Base-by-base conservation (phyloP, 2,329 filamentous ascomycete species). In the Aureobasidium sp. region DNA sequence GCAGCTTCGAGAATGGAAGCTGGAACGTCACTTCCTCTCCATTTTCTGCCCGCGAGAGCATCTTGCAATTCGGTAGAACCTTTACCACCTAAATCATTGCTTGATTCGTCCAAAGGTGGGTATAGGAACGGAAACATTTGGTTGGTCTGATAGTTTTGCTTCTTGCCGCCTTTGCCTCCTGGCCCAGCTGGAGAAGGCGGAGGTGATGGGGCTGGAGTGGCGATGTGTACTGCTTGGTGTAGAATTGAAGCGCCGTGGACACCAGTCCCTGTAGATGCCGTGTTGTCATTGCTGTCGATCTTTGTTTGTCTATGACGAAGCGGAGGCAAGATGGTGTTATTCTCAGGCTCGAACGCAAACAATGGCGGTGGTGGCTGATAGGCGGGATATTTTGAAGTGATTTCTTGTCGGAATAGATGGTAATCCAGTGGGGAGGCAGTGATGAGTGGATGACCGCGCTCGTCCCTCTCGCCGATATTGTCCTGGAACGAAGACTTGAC, bases 111-210 rank as follows among this genome's bases (percentile, higher is more conserved):
- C 20, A 97, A 79, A 1, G 94, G 94, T 1, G 94, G 94, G 68
- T 99, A 99, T 77, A 99, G 86, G 71, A 99, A 97, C 0, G 94
- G 94, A 67, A 99, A 97, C 71, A 97, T 94, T 69, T 99, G 94
- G 71, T 99, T 99, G 0, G 94, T 99, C 74, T 99, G 94, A 70
- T 99, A 99, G 68, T 97, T 99, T 71, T 99, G 94, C 72, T 99
- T 99, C 80, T 99, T 99, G 0, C 89, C 92, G 58, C 89, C 90
- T 74, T 97, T 99, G 0, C 91, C 91, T 29, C 91, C 84, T 3
- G 84, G 83, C 0, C 84, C 92, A 37, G 88, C 87, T 11, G 94
- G 94, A 1, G 93, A 97, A 0, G 94, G 94, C 0, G 94, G 94
- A 27, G 94, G 94, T 0, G 94, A 99, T 1, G 94, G 94, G 0